Base-by-base conservation (phyloP, 2,329 filamentous ascomycete genomes). In the Zalaria obscura region DNA sequence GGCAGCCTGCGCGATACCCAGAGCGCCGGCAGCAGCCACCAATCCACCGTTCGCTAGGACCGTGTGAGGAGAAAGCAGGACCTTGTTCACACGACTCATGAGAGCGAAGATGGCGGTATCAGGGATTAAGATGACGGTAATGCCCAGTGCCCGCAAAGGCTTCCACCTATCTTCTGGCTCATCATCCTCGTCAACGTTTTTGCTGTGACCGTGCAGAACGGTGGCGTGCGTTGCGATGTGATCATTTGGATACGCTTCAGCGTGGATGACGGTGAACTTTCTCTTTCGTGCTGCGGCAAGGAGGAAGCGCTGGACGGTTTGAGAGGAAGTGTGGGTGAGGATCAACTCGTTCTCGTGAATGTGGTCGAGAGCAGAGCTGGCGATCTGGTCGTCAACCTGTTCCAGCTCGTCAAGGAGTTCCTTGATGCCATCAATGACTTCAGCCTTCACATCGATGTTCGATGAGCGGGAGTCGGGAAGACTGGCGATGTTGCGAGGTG, bases 361-460 rank as follows among this genome's bases (percentile, higher is more conserved):
- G 60, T 95, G 84, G 38, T 93, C 84, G 48, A 93, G 81, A 2
- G 88, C 84, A 49, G 87, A 83, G 25, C 78, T 77, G 2, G 89
- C 84, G 52, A 98, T 93, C 61, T 94, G 87, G 55, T 93, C 86
- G 57, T 95, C 91, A 5, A 87, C 87, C 56, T 89, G 83, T 49
- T 83, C 81, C 43, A 98, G 79, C 64, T 98, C 91, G 56, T 98
- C 91, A 60, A 93, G 83, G 45, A 98, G 87, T 60, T 98, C 91
- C 53, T 86, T 80, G 53, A 98, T 95, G 35, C 88, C 91, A 52
- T 91, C 84, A 49, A 95, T 80, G 26, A 96, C 82, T 61, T 96
- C 91, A 9, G 85, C 85, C 46, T 87, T 83, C 44, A 96, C 69
- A 47, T 93, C 82, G 45, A 83, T 53, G 52, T 61, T 48, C n/a